phyloP scores from a whole-genome alignment of 2,329 filamentous ascomycete genomes.

The Ophiobolus disseminans region DNA sequence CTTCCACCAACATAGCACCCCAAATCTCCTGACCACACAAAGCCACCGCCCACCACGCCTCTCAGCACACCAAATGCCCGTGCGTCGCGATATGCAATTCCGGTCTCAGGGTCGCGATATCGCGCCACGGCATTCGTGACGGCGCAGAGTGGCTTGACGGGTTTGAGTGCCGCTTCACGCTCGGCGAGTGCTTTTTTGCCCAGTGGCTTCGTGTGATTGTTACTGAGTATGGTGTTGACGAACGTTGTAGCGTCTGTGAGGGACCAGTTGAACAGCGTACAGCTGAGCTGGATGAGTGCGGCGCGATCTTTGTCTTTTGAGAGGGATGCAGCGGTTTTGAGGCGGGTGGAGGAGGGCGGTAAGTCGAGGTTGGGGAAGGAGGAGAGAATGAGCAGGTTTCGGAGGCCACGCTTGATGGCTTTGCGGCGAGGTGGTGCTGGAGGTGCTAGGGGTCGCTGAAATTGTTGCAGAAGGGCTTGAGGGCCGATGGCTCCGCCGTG shows the following conservation, averaged over 20 bases:
- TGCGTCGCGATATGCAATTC: conserved; percentile 79
- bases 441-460: conserved; percentile 22
- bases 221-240: conserved; percentile 51
- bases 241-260: conserved; percentile 36
- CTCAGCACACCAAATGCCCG: conserved; percentile 84
- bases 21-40: conserved; percentile 80
- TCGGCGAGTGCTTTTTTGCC: conserved; percentile 50
- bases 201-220: conserved; percentile 51
- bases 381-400: conserved; percentile 65
- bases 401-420: conserved; percentile 59
- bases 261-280: conserved; percentile 47
- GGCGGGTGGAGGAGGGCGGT: conserved; percentile 47
- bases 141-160: conserved; percentile 63
- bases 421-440: conserved; percentile 35
- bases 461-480: conserved; percentile 30
- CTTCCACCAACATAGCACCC: conserved; percentile 80
- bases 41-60: conserved; percentile 73
- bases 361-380: conserved; percentile 53
- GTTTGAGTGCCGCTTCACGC: conserved; percentile 35
- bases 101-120: conserved; percentile 85
- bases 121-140: conserved; percentile 83
- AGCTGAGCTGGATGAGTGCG: conserved; percentile 63
- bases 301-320: conserved; percentile 50
- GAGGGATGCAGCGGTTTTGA: conserved; percentile 56
- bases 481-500: conserved; percentile 20